Base-by-base conservation (phyloP, 2,329 filamentous ascomycete species). In the Chalaropsis ovoidea region DNA sequence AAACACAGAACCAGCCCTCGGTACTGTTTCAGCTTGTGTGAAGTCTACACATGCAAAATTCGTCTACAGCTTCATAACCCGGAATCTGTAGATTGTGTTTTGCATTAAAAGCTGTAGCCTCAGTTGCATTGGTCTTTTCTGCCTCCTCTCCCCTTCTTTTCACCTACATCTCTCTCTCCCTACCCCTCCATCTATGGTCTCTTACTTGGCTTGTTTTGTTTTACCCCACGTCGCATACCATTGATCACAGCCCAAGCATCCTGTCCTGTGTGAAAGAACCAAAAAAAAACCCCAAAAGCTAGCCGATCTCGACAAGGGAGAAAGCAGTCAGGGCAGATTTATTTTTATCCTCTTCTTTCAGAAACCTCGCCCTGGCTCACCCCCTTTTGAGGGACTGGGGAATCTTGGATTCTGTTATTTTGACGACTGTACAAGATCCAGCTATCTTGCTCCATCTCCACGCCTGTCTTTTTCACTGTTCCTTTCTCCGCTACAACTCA, bases 181-280 rank as follows among this genome's bases (percentile, higher is more conserved):
- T 65, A 42, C 56, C 56, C 63, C 52, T 65, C 63, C 56, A 65
- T 54, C 19, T 39, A n/a, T 19, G 54, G 56, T 47, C 62, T 58
- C 31, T 58, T 31, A 39, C 54, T 58, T 35, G 5, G 39, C 41
- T 43, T 45, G 43, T 39, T 62, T 27, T 47, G 47, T 42, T 58
- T 41, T 65, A 65, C 64, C 64, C 64, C 64, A 65, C 63, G 64
- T 65, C 56, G 54, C 64, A 61, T 61, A 41, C 7, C 47, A 64
- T 31, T 27, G 31, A 64, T 65, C 64, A 61, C 31, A 65, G 41
- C 42, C 56, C 41, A 65, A 61, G 42, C 62, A 31, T 39, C 22
- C 54, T 58, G 27, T 58, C 27, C 27, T 58, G 54, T 58, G 54
- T 58, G 54, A 58, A 47, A 58, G 47, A 15, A 24, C 47, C 47